Base-by-base conservation (phyloP, 139 green algal species). In the Zygnema cylindricum region DNA sequence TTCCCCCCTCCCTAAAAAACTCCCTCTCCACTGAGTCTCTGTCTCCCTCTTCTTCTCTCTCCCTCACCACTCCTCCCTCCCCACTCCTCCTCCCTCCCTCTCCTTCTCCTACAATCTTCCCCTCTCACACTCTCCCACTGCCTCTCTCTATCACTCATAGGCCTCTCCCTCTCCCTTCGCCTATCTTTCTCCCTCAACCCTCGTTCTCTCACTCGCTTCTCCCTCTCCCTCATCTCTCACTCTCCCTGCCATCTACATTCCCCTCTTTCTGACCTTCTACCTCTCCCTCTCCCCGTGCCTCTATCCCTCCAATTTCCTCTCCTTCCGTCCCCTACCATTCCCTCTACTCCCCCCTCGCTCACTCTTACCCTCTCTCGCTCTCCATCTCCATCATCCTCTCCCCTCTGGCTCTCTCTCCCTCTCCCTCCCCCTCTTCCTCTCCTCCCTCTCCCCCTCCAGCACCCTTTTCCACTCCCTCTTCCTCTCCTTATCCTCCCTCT, bases 121-220 rank as follows among this genome's bases (percentile, higher is more conserved):
- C n/a, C n/a, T n/a, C n/a, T n/a, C n/a, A n/a, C n/a, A n/a, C n/a
- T n/a, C n/a, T n/a, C n/a, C n/a, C n/a, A n/a, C n/a, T n/a, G 69
- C 54, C 35, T 85, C 11, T 2, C 7, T 23, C 87, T 69, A 38
- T 35, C 35, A 7, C 81, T 69, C 16, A 35, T 11, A 23, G 81
- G 87, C 38, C 38, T 43, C 7, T 22, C 30, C 32, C 33, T 87
- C 32, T 69, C 3, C 33, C 43, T 85, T 69, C 7, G 63, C 81
- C 81, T 42, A 87, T 87, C 22, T 69, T 87, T 41, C 87, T 21
- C n/a, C 40, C 81, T 11, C 81, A 87, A 21, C 69, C 16, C 71
- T 25, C 11, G 3, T 3, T 3, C 11, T 16, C 7, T 7, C 87
- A 36, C n/a, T 83, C 81, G 3, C 81, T 87, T 38, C 69, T 81